These are phyloP conservation scores for Fusarium sacchari DNA, from an alignment of 2,329 filamentous ascomycete species.

Conservation along the genomic window DNA sequence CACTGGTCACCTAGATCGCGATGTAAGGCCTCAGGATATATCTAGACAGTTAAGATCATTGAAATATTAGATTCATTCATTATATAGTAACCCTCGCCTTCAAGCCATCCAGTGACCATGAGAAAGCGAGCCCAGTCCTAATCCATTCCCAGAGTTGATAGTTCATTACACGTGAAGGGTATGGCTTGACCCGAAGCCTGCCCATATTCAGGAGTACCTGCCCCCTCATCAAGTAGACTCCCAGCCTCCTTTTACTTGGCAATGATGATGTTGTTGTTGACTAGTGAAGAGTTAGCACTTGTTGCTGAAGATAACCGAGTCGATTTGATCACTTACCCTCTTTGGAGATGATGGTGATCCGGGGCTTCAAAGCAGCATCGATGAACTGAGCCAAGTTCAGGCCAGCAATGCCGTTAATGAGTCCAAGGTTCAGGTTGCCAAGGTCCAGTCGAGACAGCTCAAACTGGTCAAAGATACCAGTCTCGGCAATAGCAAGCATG, in stretches of 20 bases:
- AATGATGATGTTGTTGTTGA: conserved; percentile 14
- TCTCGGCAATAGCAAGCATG: conserved; percentile 47
- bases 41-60: neutral
- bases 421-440: conserved; percentile 44
- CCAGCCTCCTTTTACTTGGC: neutral
- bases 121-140: neutral
- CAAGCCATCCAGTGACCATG: conserved; percentile 16
- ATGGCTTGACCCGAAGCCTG: conserved; percentile 18
- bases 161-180: conserved; percentile 12
- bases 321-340: conserved; percentile 26
- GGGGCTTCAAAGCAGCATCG: conserved; percentile 39
- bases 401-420: conserved; percentile 42
- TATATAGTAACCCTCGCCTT: neutral
- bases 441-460: conserved; percentile 44
- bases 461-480: conserved; percentile 45
- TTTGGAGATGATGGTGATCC: conserved; percentile 44
- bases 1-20: neutral
- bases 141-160: neutral
- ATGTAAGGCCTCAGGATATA: neutral
- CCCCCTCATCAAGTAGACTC: conserved; percentile 6
- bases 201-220: conserved; percentile 21
- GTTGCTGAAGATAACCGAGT: neutral
- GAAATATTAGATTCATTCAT: neutral
- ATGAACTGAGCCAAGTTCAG: conserved; percentile 47
- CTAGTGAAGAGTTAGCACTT: neutral